Evolutionary conservation across 1,284 basidiomycete genomes (phyloP).

Genomic region (Pascua sp.): DNA sequence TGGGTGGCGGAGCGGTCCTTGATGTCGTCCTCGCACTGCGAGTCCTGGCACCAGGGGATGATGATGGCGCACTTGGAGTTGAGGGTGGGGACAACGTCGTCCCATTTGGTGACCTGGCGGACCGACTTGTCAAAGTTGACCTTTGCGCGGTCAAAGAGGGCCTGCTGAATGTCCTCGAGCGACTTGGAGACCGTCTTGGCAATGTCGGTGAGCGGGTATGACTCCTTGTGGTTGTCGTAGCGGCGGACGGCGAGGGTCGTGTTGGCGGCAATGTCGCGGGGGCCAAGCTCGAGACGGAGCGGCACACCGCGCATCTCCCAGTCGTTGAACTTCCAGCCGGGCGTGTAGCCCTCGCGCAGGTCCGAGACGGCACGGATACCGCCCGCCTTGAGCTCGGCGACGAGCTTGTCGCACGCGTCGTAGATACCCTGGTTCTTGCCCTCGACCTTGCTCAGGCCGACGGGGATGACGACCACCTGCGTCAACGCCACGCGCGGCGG

Average conservation of each 20-base stretch:
- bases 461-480: slow-evolving; percentile 89
- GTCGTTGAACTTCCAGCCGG: slow-evolving; percentile 98
- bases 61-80: slow-evolving; percentile 85
- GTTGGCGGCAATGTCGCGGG: slow-evolving; percentile 80
- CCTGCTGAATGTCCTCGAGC: slow-evolving; percentile 80
- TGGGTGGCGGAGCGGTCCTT: slow-evolving; percentile 78
- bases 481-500: slow-evolving; percentile 91
- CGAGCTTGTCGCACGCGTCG: slow-evolving; percentile 71
- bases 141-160: slow-evolving; percentile 82
- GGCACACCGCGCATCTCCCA: slow-evolving; percentile 99
- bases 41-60: slow-evolving; percentile 95
- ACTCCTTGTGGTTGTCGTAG: slow-evolving; percentile 75
- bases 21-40: slow-evolving; percentile 95
- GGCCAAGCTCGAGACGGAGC: slow-evolving; percentile 92
- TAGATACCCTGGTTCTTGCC: slow-evolving; percentile 66
- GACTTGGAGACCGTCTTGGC: slow-evolving; percentile 60
- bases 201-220: slow-evolving; percentile 67
- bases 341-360: slow-evolving; percentile 90
- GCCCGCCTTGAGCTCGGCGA: slow-evolving; percentile 63
- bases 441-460: slow-evolving; percentile 67
- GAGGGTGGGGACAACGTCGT: slow-evolving; percentile 82
- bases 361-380: slow-evolving; percentile 87
- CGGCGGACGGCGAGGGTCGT: slow-evolving; percentile 83
- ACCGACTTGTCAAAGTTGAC: slow-evolving; percentile 70
- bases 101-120: slow-evolving; percentile 77